A percentile compares a stretch with the other conserved stretches of the same genome.
Conservation (phyloP, 345 rosid species). For the Eucalyptus tenuipes region DNA sequence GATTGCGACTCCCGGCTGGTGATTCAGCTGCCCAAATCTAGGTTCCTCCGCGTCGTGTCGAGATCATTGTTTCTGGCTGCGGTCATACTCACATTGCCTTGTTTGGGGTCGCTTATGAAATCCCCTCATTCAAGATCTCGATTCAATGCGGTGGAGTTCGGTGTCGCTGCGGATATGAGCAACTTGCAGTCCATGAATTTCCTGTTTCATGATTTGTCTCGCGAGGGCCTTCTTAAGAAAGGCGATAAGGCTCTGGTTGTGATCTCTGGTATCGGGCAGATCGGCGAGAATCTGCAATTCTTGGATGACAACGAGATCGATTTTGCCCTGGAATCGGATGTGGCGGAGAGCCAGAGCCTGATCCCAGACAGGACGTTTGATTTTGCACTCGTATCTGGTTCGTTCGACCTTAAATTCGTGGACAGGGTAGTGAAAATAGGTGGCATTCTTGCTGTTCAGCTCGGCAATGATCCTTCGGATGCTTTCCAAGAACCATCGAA, state of each 20-base stretch:
- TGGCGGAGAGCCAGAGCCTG: neutral
- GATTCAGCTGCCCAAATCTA: constrained; percentile 26
- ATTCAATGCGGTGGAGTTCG: neutral
- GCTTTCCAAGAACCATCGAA: constrained; percentile 10
- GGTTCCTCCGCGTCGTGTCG: constrained; percentile 18
- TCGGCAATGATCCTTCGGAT: neutral
- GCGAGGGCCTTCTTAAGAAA: constrained; percentile 33
- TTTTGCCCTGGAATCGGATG: constrained; percentile 14
- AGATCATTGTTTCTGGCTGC: constrained; percentile 29
- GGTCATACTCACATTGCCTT: constrained; percentile 22
- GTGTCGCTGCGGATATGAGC: neutral
- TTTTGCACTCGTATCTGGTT: constrained; percentile 18
- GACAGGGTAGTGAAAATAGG: constrained; percentile 30
- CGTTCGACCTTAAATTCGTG: constrained; percentile 4
- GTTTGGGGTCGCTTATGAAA: constrained; percentile 6
- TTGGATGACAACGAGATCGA: constrained; percentile 13
- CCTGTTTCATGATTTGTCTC: constrained; percentile 22
- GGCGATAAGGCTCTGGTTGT: constrained; percentile 32
- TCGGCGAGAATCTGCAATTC: constrained; percentile 3
- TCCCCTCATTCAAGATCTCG: neutral
- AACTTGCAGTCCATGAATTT: constrained; percentile 15
- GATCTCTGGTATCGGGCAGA: constrained; percentile 5
- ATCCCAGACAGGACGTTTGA: constrained; percentile 22
- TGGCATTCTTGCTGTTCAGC: constrained; percentile 23
- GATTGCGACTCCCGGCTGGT: constrained; percentile 13